Conservation (phyloP, 352 stramenopile species). For the Phytophthora pinifolia region DNA sequence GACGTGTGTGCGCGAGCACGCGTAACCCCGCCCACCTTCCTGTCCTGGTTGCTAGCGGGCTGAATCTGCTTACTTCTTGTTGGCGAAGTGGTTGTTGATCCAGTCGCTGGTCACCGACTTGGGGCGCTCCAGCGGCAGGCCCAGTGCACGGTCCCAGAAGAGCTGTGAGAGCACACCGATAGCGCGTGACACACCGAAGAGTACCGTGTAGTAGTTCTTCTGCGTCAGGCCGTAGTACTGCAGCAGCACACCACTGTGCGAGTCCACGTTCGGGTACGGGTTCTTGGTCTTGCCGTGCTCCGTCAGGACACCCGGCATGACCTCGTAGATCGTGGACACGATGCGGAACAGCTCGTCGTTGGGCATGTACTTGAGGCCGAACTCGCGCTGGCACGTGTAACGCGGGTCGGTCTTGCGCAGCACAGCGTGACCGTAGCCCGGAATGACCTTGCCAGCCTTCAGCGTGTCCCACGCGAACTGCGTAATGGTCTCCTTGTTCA, state of each 20-base stretch:
- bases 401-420: slow-evolving; percentile 98
- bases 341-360: slow-evolving; percentile 99
- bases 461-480: slow-evolving; percentile 99
- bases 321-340: slow-evolving; percentile 98
- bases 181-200: slow-evolving; percentile 98
- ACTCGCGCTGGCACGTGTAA: slow-evolving; percentile 99
- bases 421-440: slow-evolving; percentile 98
- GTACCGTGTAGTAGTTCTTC: slow-evolving; percentile 99
- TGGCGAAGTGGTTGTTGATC: slow-evolving; percentile 96
- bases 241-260: slow-evolving; percentile 97
- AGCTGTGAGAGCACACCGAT: slow-evolving; percentile 98
- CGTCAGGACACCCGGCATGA: slow-evolving; percentile 98
- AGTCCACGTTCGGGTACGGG: slow-evolving; percentile 99
- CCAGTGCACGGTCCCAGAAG: slow-evolving; percentile 97
- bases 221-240: slow-evolving; percentile 99
- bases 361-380: slow-evolving; percentile 99
- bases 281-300: slow-evolving; percentile 99
- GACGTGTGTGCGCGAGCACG: not conserved
- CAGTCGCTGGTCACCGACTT: slow-evolving; percentile 99
- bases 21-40: not conserved
- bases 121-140: slow-evolving; percentile 97
- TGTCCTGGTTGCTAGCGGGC: slow-evolving; percentile 15
- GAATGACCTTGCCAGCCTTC: slow-evolving; percentile 99
- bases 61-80: slow-evolving; percentile 60
- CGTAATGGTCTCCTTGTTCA: slow-evolving; percentile 98